Conservation (phyloP, 2,329 filamentous ascomycete genomes). For the Tolypocladium inflatum region DNA sequence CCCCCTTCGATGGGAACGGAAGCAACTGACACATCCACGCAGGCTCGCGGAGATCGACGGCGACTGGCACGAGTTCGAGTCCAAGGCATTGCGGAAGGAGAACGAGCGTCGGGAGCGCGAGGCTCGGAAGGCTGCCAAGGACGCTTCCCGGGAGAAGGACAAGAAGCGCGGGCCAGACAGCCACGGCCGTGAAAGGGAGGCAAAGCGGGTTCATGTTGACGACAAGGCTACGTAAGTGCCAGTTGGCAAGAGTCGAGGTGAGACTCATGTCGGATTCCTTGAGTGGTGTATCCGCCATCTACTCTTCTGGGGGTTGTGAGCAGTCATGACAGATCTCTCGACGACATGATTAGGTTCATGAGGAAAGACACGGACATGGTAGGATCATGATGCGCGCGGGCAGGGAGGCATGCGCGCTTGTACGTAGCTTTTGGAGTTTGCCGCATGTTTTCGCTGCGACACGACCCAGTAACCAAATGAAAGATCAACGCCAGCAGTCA, state of each 20-base stretch:
- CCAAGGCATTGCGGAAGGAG: conserved; percentile 85
- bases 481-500: background rate
- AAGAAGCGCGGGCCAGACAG: conserved; percentile 28
- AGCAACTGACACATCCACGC: conserved; percentile 13
- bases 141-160: conserved; percentile 23
- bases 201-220: conserved; percentile 24
- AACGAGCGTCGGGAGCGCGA: conserved; percentile 60
- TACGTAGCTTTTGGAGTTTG: background rate
- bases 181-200: conserved; percentile 19
- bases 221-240: conserved; percentile 7
- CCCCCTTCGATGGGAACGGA: background rate
- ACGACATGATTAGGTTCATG: background rate
- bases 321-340: background rate
- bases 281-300: background rate
- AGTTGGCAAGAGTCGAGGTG: background rate
- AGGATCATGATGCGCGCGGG: background rate
- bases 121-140: conserved; percentile 35
- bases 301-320: background rate
- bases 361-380: background rate
- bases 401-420: background rate
- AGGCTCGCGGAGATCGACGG: conserved; percentile 74
- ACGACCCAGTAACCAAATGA: background rate
- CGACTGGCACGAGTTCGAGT: conserved; percentile 99
- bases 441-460: background rate
- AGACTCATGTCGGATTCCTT: background rate